Base-by-base conservation (phyloP, 2,329 filamentous ascomycete species). In the Thelonectria blattea region DNA sequence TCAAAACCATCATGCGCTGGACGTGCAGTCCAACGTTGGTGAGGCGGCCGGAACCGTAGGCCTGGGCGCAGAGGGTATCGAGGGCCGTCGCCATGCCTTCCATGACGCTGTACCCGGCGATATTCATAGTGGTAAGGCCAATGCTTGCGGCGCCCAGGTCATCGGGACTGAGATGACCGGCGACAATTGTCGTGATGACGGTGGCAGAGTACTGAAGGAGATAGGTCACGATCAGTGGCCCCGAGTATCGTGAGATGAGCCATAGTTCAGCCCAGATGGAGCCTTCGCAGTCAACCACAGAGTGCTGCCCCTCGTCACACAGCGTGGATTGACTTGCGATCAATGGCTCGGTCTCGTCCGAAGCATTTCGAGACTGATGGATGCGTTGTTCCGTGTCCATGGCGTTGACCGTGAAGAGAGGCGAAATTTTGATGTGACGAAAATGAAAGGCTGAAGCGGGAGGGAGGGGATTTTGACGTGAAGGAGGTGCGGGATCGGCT, bases 91-190 rank as follows among this genome's bases (percentile, higher is more conserved):
- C 68, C 69, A 71, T 71, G 41, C 69, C 69, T 55, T 71, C 68
- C 15, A 68, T 61, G 17, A 82, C 72, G 1, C 83, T 79, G 17
- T 80, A 77, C 1, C 83, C 83, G 5, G 81, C 75, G 52, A 86
- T 85, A 61, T 82, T 85, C 64, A 83, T 81, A 0, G 82, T 85
- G 51, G 82, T 84, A 17, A 81, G 78, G 15, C 81, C 82, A 15
- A 85, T 70, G 56, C 79, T 82, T 0, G 83, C 81, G 0, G 83
- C 83, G 1, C 80, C 83, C 8, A 85, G 71, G 56, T 83, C 83
- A 63, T 82, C 78, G 3, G 81, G 80, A n/a, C 82, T 79, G 10
- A 85, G 76, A 65, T 82, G 82, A 1, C 83, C 83, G 0, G 81
- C 82, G 1, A 82, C 79, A 37, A 83, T 78, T 18, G 82, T 82